Conservation (phyloP, 2,329 filamentous ascomycete species). For the Coniochaeta pulveracea region DNA sequence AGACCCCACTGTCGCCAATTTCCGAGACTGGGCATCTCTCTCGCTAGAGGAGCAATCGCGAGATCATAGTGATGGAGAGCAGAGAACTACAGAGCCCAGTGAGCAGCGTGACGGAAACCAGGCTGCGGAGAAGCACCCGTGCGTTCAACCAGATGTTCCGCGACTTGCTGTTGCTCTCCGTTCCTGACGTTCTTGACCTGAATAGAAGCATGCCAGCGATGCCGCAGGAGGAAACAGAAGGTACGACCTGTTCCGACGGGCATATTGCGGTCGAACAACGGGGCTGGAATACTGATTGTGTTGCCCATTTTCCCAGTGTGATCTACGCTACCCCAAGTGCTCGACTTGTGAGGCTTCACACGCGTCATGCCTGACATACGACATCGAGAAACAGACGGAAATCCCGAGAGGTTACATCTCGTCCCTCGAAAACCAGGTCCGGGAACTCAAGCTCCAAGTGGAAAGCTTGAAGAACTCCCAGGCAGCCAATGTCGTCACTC, state of each 20-base stretch:
- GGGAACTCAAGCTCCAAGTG: conserved; percentile 8
- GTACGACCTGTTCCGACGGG: conserved; percentile 4
- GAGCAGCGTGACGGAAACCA: background rate
- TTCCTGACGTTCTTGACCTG: background rate
- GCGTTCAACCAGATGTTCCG: background rate
- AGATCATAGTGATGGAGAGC: background rate
- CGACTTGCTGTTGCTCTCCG: background rate
- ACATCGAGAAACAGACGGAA: conserved; percentile 11
- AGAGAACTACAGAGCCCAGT: conserved; percentile 1
- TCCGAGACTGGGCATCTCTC: background rate
- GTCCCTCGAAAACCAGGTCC: conserved; percentile 10
- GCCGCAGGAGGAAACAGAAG: conserved; percentile 11
- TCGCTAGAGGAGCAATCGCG: background rate
- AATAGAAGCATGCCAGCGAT: conserved; percentile 10
- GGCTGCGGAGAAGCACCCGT: conserved; percentile 4
- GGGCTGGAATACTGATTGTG: background rate
- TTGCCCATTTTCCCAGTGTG: conserved; percentile 7
- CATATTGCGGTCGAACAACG: background rate
- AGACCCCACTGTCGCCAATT: background rate
- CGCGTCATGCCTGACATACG: conserved; percentile 10
- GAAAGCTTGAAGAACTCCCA: conserved; percentile 7
- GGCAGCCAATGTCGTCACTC: conserved; percentile 4
- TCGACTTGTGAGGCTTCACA: conserved; percentile 9
- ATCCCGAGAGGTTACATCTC: conserved; percentile 11
- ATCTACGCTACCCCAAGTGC: conserved; percentile 11